phyloP scores from a whole-genome alignment of 1,139 yeast species.

The Kodamaea plutei region DNA sequence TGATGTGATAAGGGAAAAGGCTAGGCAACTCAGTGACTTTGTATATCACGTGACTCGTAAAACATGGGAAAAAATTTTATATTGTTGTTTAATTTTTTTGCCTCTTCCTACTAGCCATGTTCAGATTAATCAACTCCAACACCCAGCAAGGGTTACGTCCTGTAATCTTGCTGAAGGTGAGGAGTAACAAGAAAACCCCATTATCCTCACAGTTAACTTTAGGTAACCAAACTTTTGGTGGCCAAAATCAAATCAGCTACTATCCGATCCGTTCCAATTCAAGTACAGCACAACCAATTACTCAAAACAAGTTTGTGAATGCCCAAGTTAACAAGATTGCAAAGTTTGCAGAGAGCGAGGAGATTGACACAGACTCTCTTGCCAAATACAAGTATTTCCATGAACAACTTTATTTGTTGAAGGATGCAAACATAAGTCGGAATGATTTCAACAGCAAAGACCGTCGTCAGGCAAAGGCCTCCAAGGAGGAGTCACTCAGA shows the following conservation, averaged over 20 bases:
- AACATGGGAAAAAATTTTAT: too few species aligned
- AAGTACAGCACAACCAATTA: background rate
- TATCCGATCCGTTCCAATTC: conserved; percentile 2
- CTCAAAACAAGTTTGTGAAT: conserved; percentile 2
- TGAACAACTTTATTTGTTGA: conserved; percentile 17
- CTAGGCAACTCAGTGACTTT: too few species aligned
- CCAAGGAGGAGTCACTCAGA: conserved; percentile 19
- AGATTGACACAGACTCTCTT: conserved; percentile 17
- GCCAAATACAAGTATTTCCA: conserved; percentile 26
- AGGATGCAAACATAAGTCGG: background rate
- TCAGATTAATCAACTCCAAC: conserved; percentile 35
- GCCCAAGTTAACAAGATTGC: conserved; percentile 6
- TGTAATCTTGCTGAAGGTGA: conserved; percentile 36
- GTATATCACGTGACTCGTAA: too few species aligned
- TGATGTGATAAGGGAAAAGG: too few species aligned
- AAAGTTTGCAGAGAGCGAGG: conserved; percentile 5
- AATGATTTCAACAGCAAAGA: too few species aligned
- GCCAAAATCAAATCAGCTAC: conserved; percentile 3
- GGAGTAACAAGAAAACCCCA: conserved; percentile 23
- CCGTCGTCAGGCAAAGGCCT: too few species aligned
- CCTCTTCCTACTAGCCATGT: too few species aligned
- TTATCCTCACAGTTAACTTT: conserved; percentile 6
- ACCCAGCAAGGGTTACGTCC: conserved; percentile 39
- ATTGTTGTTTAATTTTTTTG: too few species aligned
- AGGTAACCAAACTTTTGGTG: background rate